phyloP scores from a whole-genome alignment of 1,139 yeast genomes.

The Candida mesenterica region DNA sequence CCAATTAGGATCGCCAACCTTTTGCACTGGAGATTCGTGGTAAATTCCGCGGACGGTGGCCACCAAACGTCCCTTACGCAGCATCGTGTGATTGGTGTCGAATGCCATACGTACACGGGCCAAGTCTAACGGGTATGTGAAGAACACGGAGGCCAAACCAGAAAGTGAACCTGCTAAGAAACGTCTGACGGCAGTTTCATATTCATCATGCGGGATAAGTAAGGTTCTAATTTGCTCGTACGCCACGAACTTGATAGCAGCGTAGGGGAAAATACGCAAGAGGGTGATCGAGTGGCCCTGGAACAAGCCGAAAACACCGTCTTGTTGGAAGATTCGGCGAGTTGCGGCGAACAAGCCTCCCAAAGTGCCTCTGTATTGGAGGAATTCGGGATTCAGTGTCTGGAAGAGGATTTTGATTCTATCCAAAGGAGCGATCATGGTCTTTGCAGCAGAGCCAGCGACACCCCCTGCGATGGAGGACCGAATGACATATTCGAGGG shows the following conservation, averaged over 20 bases:
- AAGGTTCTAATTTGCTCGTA: slow-evolving; percentile 87
- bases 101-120: slow-evolving; percentile 90
- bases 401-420: slow-evolving; percentile 92
- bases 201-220: slow-evolving; percentile 68
- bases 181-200: slow-evolving; percentile 80
- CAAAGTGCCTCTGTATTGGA: slow-evolving; percentile 76
- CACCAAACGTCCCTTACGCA: slow-evolving; percentile 50
- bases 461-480: slow-evolving; percentile 94
- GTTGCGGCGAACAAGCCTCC: slow-evolving; percentile 77
- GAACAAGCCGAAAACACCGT: slow-evolving; percentile 81
- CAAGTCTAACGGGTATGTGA: slow-evolving; percentile 90
- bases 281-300: slow-evolving; percentile 96
- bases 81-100: slow-evolving; percentile 52
- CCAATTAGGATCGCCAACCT: slow-evolving; percentile 38
- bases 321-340: slow-evolving; percentile 57
- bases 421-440: slow-evolving; percentile 92
- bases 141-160: slow-evolving; percentile 81
- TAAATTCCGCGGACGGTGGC: slow-evolving; percentile 57
- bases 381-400: slow-evolving; percentile 88
- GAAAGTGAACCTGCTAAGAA: slow-evolving; percentile 88
- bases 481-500: slow-evolving; percentile 72
- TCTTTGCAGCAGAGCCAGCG: slow-evolving; percentile 94
- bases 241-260: slow-evolving; percentile 96
- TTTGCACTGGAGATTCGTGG: slow-evolving; percentile 56
- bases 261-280: slow-evolving; percentile 90